These are phyloP conservation scores for Ustilago lituana DNA, from an alignment of 1,284 basidiomycete species.

Conservation along the genomic window DNA sequence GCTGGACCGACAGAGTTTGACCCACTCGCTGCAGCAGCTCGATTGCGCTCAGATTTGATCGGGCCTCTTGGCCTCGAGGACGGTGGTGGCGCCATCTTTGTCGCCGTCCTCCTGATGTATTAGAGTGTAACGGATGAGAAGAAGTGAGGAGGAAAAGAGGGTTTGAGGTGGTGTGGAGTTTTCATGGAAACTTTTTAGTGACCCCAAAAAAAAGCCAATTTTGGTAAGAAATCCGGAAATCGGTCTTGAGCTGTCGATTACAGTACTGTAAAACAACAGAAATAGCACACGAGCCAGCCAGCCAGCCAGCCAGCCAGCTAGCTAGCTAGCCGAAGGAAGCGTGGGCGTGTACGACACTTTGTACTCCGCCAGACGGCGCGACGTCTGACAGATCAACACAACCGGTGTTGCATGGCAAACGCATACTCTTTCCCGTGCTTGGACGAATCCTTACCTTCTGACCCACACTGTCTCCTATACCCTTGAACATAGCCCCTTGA, in stretches of 20 bases:
- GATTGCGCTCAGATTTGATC: constrained; percentile 43
- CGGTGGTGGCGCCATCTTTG: constrained; percentile 17
- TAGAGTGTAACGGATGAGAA: neutral
- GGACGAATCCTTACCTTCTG: too few species aligned
- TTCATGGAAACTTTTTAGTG: constrained; percentile 3
- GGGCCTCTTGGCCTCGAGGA: constrained; percentile 9
- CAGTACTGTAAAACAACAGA: neutral
- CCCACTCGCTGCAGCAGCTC: constrained; percentile 20
- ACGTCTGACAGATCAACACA: too few species aligned
- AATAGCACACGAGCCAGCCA: too few species aligned
- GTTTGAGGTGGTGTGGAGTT: constrained; percentile 27
- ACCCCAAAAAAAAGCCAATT: neutral
- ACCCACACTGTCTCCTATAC: too few species aligned
- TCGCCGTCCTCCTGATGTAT: neutral
- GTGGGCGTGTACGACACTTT: too few species aligned
- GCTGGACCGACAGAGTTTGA: constrained; percentile 1
- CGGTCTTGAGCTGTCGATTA: constrained; percentile 17
- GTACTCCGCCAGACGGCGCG: too few species aligned
- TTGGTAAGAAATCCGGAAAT: constrained; percentile 19
- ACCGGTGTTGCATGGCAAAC: too few species aligned
- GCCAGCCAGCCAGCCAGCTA: too few species aligned
- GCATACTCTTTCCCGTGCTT: too few species aligned
- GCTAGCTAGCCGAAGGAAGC: too few species aligned
- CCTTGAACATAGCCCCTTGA: too few species aligned
- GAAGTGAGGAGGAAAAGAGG: neutral